Base-by-base conservation (phyloP, 106 monocot species). In the Dendrobium chrysotoxum region DNA sequence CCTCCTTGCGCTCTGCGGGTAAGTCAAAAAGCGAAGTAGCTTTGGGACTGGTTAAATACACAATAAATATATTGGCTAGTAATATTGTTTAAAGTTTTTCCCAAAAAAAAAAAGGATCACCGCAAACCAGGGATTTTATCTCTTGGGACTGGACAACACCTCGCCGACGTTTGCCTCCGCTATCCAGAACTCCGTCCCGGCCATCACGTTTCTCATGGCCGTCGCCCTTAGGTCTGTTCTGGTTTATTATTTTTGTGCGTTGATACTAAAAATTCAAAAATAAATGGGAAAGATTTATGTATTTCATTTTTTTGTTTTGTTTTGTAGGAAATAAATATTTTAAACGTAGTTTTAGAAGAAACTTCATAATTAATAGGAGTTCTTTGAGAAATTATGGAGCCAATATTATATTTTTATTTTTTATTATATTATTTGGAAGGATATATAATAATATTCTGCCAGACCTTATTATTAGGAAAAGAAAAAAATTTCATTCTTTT, bases 201-300 rank as follows among this genome's bases (percentile, higher is more conserved):
- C 91, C 72, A 89, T 94, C 76, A 94, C 94, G 67, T 94, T 94
- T 76, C 88, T 88, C 85, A 91, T 94, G 94, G 94, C 94, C 30
- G 90, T 82, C n/a, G 78, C 75, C 53, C 88, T 94, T 65, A 86
- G 92, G 92, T 81, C 35, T 70, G 68, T 70, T 31, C 30, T 35
- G 35, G 8, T 23, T 28, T 25, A 25, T 7, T 64, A 26, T 6
- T 58, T 35, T 35, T 1, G 35, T 35, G 35, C 1, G 35, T 58
- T 1, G 15, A 21, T 58, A 35, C 35, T 1, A 35, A 35, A 35
- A 35, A 35, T 35, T 35, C 35, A 35, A 35, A 35, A 35, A 35
- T 35, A 35, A 35, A 35, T 30, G 35, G 35, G 35, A 35, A 35
- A 35, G 1, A 35, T 35, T 35, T 35, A 35, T 35, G 35, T 30